Evolutionary conservation across 805 yeast genomes (phyloP).

Genomic region (Yarrowia sp.): DNA sequence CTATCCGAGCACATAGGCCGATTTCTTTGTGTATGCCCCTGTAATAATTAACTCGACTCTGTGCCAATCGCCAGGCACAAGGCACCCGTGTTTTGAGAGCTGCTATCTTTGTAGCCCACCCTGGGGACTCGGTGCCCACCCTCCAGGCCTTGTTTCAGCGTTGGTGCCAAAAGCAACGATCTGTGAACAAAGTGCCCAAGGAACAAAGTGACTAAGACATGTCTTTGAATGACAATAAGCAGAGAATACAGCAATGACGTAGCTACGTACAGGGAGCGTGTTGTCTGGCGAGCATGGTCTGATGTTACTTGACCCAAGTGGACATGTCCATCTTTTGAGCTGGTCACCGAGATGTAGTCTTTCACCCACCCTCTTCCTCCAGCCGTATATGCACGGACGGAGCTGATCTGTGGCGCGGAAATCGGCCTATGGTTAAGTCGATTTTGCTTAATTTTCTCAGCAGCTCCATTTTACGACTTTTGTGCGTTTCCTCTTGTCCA

Average conservation of each 20-base stretch:
- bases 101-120: background rate
- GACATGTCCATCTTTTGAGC: too few relatives aligned
- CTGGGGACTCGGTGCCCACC: background rate
- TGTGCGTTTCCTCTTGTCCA: background rate
- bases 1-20: too few relatives aligned
- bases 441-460: too few relatives aligned
- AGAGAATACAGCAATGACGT: background rate
- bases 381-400: background rate
- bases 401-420: too few relatives aligned
- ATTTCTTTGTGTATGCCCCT: too few relatives aligned
- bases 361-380: too few relatives aligned
- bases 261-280: background rate
- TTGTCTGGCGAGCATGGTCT: too few relatives aligned
- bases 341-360: too few relatives aligned
- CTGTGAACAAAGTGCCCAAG: background rate
- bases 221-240: slow-evolving; percentile 4
- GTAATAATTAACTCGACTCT: background rate
- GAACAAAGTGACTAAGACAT: background rate
- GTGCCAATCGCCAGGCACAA: slow-evolving; percentile 19
- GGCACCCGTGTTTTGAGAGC: slow-evolving; percentile 1
- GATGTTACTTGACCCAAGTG: too few relatives aligned
- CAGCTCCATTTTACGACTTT: background rate
- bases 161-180: background rate
- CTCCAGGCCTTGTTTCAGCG: background rate
- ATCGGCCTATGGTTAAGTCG: too few relatives aligned